Base-by-base conservation (phyloP, 208 protist species). In the Leishmania major region DNA sequence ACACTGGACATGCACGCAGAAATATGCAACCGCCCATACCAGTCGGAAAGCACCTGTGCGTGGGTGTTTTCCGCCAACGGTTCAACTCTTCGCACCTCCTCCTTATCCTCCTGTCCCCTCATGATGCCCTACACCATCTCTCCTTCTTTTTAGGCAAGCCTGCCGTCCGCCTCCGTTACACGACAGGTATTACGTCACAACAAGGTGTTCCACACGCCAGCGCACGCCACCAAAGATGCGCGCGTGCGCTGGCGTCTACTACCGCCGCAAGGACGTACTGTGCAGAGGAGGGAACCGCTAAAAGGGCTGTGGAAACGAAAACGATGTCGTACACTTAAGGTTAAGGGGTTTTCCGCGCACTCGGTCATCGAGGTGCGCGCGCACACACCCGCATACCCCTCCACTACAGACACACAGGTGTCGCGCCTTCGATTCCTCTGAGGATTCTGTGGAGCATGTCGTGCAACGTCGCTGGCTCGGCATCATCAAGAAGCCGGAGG, bases 221-320 rank as follows among this genome's bases (percentile, higher is more conserved):
- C 25, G 64, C 11, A 67, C 25, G 17, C 13, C 45, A 64, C 60
- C 69, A 78, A 80, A 77, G 62, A 57, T 40, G 40, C 17, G 62
- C 28, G 19, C 69, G 43, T 74, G 69, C 45, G 43, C 45, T 73
- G 22, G 43, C 43, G 28, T 53, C 69, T 19, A 74, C 69, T 13
- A 74, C 69, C 28, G 40, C 37, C 28, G 17, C 69, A 6, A 51
- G 25, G 69, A 53, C 45, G 5, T 11, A n/a, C 22, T 62, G 19
- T 77, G 43, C 40, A 22, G 51, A 59, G 10, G 71, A 59, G 31
- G 40, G 3, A n/a, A 45, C 62, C 69, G 77, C 51, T 55, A 79
- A 53, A 80, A 59, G 69, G 67, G 60, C 35, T 66, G 53, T 75
- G 82, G 77, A 64, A 77, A 81, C 11, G 66, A 70, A 8, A 60